Evolutionary conservation across 352 stramenopile species (phyloP), one percentile per base, ranked within the genome.

Genomic region (Aphanomyces cochlioides): DNA sequence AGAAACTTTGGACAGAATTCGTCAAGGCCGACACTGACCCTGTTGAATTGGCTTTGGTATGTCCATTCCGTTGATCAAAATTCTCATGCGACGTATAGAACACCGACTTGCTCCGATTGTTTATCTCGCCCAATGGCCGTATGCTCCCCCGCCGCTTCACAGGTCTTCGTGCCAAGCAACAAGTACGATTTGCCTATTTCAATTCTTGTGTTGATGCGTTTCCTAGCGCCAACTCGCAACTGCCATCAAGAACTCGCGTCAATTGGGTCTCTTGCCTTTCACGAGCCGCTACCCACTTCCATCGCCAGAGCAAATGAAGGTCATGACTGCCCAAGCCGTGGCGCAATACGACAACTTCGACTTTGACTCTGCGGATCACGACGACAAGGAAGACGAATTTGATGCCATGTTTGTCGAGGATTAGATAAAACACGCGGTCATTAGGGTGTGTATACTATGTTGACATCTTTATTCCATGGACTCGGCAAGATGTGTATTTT

Each of bases 121-220:
- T 93, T 74, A 88, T 93, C 72, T 90, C 84, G 45, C 84, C 86
- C 19, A 91, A 81, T n/a, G 86, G 86, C 63, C 86, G 84, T 69
- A 93, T 93, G 61, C 81, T 83, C 56, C 86, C 84, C 64, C 86
- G 86, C 64, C 86, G 86, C 39, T 93, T 91, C 72, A 91, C 86
- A 38, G 86, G 86, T 39, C 72, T 93, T 8, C 90, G 81, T 34
- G 86, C 84, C 73, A 92, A 92, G 81, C 84, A 93, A 75, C 86
- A 61, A 39, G 54, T 61, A 61, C 17, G 21, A 12, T 28, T 17
- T 3, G 19, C 17, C 21, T 1, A 17, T 36, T 10, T 58, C 8
- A 36, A 36, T 19, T 19, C 7, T 17, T 1, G 19, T 28, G 36
- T 19, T 58, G 8, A 21, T 58, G 15, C 15, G 2, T 36, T 19